phyloP scores from a whole-genome alignment of 208 protist species.

The Angomonas deanei region DNA sequence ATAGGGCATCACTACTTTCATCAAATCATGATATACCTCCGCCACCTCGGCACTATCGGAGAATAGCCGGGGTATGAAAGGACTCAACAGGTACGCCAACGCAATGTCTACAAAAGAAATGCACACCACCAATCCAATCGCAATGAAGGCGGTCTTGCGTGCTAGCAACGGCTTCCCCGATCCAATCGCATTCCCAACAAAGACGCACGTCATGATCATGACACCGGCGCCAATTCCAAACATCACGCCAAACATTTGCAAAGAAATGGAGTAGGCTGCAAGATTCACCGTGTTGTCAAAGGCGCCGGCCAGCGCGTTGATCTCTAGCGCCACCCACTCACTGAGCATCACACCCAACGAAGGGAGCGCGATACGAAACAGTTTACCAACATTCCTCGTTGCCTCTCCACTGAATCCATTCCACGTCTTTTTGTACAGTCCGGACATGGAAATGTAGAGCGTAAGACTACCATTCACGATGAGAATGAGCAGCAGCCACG shows the following conservation, averaged over 20 bases:
- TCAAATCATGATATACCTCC: slow-evolving; percentile 39
- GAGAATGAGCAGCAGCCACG: slow-evolving; percentile 69
- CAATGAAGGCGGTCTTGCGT: slow-evolving; percentile 53
- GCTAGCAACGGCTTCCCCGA: slow-evolving; percentile 59
- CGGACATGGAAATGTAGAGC: slow-evolving; percentile 41
- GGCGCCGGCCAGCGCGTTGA: slow-evolving; percentile 59
- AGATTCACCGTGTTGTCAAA: slow-evolving; percentile 56
- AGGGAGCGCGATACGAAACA: slow-evolving; percentile 64
- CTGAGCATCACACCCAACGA: slow-evolving; percentile 85
- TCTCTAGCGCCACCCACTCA: slow-evolving; percentile 79
- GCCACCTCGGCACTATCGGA: slow-evolving; percentile 37
- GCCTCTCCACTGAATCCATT: slow-evolving; percentile 51
- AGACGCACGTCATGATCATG: slow-evolving; percentile 66
- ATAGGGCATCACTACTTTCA: slow-evolving; percentile 64
- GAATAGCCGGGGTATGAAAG: slow-evolving; percentile 67
- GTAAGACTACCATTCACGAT: slow-evolving; percentile 35
- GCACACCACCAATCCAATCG: slow-evolving; percentile 40
- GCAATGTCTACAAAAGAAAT: slow-evolving; percentile 39
- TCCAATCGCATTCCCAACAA: slow-evolving; percentile 79
- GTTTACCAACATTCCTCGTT: slow-evolving; percentile 31
- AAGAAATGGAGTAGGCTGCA: slow-evolving; percentile 71
- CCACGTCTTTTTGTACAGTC: slow-evolving; percentile 65
- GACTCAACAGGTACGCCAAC: slow-evolving; percentile 34
- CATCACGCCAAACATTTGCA: slow-evolving; percentile 71
- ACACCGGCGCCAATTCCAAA: slow-evolving; percentile 65